Percentiles rank a stretch among this genome's conserved stretches.
Conservation (phyloP, 306 rosid genomes). For the Adenanthera pavonina region DNA sequence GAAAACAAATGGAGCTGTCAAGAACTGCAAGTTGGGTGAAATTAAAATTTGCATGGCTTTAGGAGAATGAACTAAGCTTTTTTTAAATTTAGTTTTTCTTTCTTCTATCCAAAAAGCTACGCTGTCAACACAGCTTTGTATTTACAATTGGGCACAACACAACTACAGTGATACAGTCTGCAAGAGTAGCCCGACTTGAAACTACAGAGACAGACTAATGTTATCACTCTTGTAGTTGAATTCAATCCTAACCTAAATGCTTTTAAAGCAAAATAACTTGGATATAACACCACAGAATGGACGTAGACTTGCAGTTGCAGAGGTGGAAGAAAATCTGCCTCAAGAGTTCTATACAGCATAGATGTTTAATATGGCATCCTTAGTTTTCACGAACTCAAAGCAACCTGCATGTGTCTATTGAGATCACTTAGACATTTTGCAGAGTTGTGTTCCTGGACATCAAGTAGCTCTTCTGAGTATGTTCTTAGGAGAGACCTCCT, state of each 20-base stretch:
- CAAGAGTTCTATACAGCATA: not conserved
- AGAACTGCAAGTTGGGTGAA: not conserved
- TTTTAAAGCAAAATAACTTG: too few relatives aligned
- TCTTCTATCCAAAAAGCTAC: not conserved
- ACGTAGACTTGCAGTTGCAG: too few relatives aligned
- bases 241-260: too few relatives aligned
- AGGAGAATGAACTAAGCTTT: not conserved
- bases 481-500: slow-evolving; percentile 45
- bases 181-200: not conserved
- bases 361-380: not conserved
- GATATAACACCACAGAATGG: too few relatives aligned
- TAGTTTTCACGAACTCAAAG: slow-evolving; percentile 45
- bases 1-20: not conserved
- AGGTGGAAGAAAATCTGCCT: too few relatives aligned
- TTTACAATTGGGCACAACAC: not conserved
- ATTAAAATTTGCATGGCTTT: too few relatives aligned
- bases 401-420: slow-evolving; percentile 49
- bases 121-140: not conserved
- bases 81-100: too few relatives aligned
- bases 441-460: slow-evolving; percentile 56
- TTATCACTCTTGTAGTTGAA: too few relatives aligned
- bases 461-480: slow-evolving; percentile 56
- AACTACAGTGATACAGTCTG: not conserved
- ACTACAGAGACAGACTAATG: too few relatives aligned
- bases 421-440: slow-evolving; percentile 51